Percentiles rank a stretch among this genome's conserved stretches.
These are phyloP conservation scores for Chernovozyma sophiae-reginae DNA, from an alignment of 1,139 yeast genomes.

Conservation along the genomic window DNA sequence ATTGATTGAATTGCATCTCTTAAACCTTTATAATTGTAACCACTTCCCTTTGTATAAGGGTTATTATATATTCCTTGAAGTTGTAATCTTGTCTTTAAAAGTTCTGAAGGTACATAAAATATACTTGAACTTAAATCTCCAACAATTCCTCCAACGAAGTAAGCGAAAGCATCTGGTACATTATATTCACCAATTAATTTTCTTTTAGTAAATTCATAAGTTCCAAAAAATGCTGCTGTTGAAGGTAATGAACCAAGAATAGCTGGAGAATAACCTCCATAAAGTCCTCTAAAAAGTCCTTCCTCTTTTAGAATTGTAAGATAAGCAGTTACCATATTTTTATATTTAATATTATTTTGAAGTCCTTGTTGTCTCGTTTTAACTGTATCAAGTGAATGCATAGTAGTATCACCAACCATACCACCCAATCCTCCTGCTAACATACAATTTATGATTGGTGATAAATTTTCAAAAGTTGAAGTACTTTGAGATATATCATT, in stretches of 20 bases:
- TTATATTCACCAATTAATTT: conserved; percentile 57
- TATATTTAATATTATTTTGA: conserved; percentile 62
- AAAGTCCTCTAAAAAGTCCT: conserved; percentile 79
- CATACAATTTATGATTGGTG: conserved; percentile 61
- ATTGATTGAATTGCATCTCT: conserved; percentile 67
- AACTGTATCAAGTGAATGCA: conserved; percentile 96
- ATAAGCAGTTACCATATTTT: conserved; percentile 66
- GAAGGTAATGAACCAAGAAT: conserved; percentile 89
- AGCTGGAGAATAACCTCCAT: conserved; percentile 92
- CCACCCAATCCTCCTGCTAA: conserved; percentile 96
- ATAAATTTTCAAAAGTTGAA: conserved; percentile 7
- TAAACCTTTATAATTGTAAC: conserved; percentile 78
- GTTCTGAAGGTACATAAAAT: conserved; percentile 97
- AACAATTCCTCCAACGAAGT: conserved; percentile 78
- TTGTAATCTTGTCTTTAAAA: conserved; percentile 88
- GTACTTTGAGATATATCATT: too few relatives aligned
- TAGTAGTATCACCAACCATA: conserved; percentile 82
- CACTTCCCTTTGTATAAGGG: conserved; percentile 66
- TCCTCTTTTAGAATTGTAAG: conserved; percentile 71
- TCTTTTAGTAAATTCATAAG: conserved; percentile 81
- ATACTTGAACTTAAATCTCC: conserved; percentile 90
- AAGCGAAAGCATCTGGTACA: conserved; percentile 77
- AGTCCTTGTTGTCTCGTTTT: conserved; percentile 97
- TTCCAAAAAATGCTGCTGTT: conserved; percentile 86
- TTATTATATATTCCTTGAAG: conserved; percentile 86